phyloP scores from a whole-genome alignment of 2,329 filamentous ascomycete genomes.

The Xylariales sp. region DNA sequence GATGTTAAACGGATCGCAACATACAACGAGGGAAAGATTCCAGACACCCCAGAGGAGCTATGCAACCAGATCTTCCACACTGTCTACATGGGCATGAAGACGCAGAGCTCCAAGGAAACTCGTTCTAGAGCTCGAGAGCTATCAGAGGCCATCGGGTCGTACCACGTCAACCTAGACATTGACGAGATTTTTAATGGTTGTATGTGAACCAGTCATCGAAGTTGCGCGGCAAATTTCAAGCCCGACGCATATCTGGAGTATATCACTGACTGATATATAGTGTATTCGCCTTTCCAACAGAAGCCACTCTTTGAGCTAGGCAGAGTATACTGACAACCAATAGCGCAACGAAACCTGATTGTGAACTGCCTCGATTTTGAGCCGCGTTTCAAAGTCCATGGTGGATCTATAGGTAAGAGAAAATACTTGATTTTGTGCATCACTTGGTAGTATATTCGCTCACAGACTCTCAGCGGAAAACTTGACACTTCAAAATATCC shows the following conservation, averaged over 20 bases:
- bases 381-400: conserved; percentile 54
- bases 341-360: too few species aligned
- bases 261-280: too few species aligned
- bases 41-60: conserved; percentile 55
- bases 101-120: conserved; percentile 63
- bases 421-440: neutral
- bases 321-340: too few species aligned
- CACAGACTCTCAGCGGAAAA: conserved; percentile 49
- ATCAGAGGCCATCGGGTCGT: conserved; percentile 57
- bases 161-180: conserved; percentile 72
- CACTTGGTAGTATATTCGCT: neutral
- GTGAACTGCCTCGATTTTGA: conserved; percentile 54
- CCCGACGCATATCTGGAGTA: too few species aligned
- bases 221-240: too few species aligned
- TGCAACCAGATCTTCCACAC: conserved; percentile 47
- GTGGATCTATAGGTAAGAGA: conserved; percentile 40
- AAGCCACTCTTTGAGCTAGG: too few species aligned
- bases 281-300: too few species aligned
- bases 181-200: conserved; percentile 61
- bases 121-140: conserved; percentile 61
- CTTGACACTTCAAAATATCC: conserved; percentile 63
- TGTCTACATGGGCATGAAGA: conserved; percentile 63
- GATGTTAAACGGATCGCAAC: conserved; percentile 32
- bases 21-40: conserved; percentile 29
- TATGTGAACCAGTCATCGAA: too few species aligned